phyloP scores from a whole-genome alignment of 164 flowering plant genomes.

The Vitis cinerea region DNA sequence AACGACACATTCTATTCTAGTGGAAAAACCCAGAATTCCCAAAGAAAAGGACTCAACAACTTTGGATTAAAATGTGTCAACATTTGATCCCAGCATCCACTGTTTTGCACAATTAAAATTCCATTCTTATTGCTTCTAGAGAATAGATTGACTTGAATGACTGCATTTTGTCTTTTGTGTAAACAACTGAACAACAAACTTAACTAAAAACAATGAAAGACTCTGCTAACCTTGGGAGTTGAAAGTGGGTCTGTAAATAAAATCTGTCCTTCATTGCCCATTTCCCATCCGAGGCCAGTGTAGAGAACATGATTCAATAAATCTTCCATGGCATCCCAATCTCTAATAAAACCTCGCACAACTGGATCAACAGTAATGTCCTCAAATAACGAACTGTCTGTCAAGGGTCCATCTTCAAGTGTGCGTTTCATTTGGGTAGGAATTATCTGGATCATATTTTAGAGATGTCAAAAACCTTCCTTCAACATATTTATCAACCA shows the following conservation, averaged over 20 bases:
- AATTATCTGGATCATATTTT: constrained; percentile 49
- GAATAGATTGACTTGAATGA: too few species aligned
- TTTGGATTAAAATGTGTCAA: background rate
- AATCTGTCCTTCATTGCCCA: constrained; percentile 96
- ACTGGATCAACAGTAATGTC: constrained; percentile 77
- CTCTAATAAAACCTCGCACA: constrained; percentile 76
- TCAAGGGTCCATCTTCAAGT: constrained; percentile 56
- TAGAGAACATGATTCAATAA: constrained; percentile 80
- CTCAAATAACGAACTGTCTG: constrained; percentile 44
- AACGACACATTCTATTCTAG: background rate
- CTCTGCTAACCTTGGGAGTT: constrained; percentile 80
- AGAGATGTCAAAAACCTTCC: background rate
- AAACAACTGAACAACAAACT: background rate
- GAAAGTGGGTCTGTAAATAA: constrained; percentile 91
- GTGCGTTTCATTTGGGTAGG: constrained; percentile 84
- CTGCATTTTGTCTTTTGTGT: background rate
- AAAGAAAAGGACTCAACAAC: background rate
- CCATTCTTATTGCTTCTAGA: too few species aligned
- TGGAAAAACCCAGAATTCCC: background rate
- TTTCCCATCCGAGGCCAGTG: constrained; percentile 94
- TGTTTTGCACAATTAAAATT: too few species aligned
- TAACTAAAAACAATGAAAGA: background rate
- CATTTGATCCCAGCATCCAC: too few species aligned
- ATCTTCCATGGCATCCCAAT: constrained; percentile 99
- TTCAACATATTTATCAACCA: background rate